These are phyloP conservation scores for Didymella pinodella DNA, from an alignment of 2,329 filamentous ascomycete genomes.

Conservation along the genomic window DNA sequence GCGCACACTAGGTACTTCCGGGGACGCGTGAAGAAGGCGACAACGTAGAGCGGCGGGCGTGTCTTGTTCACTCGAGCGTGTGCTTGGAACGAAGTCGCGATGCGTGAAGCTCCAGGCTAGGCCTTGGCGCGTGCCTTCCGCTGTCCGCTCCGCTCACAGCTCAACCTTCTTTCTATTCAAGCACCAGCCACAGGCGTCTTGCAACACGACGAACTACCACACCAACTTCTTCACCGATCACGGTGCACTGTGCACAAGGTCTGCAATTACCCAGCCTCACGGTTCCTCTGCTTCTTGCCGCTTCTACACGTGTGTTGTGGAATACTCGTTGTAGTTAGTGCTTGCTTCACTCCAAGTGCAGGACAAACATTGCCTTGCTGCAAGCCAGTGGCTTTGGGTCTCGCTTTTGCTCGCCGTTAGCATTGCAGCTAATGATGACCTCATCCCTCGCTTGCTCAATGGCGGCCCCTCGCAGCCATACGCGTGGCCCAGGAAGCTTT, in stretches of 20 bases:
- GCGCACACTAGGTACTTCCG: neutral
- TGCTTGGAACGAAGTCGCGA: constrained; percentile 33
- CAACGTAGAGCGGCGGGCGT: neutral
- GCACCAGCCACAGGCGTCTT: constrained; percentile 9
- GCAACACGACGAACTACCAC: constrained; percentile 1
- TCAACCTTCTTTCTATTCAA: neutral
- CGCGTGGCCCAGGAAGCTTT: constrained; percentile 20
- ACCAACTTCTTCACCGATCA: constrained; percentile 22
- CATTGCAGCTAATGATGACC: constrained; percentile 9
- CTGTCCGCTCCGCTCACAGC: constrained; percentile 9
- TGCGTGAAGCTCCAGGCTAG: constrained; percentile 24
- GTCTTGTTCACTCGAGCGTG: neutral
- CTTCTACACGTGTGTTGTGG: constrained; percentile 13
- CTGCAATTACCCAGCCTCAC: constrained; percentile 23
- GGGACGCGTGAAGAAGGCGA: neutral
- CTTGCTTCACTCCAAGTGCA: constrained; percentile 34
- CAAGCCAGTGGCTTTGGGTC: neutral
- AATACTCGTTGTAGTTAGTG: constrained; percentile 19
- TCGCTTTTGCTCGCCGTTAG: constrained; percentile 1
- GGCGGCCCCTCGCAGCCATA: constrained; percentile 20
- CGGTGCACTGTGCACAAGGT: constrained; percentile 2
- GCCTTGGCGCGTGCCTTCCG: constrained; percentile 26
- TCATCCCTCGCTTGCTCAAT: constrained; percentile 16
- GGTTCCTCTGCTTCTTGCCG: constrained; percentile 4
- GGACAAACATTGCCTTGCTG: constrained; percentile 21